A percentile compares a stretch with the other conserved stretches of the same genome.
Evolutionary conservation across 2,329 filamentous ascomycete species (phyloP).

Genomic region (Pseudocercospora eumusae): DNA sequence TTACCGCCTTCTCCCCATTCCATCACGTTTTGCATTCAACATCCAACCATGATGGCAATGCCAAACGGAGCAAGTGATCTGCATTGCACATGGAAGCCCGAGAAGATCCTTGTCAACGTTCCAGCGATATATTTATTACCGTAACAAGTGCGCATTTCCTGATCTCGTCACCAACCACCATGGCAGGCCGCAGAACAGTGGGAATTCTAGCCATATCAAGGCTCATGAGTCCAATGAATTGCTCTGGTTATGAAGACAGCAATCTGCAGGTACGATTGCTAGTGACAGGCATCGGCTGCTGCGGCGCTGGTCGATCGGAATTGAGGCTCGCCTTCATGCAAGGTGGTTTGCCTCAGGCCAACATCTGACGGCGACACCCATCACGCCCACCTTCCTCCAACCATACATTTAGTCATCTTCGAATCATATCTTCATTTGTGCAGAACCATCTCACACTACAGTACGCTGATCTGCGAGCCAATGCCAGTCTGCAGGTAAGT

Average conservation of each 20-base stretch:
- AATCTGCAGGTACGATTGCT: background rate
- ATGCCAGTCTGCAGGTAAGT: conserved; percentile 10
- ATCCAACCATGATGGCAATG: conserved; percentile 1
- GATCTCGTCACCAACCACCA: background rate
- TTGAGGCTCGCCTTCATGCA: background rate
- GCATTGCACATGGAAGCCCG: conserved; percentile 1
- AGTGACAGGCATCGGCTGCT: background rate
- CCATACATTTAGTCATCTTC: background rate
- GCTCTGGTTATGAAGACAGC: background rate
- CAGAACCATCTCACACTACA: background rate
- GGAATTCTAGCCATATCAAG: background rate
- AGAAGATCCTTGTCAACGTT: background rate
- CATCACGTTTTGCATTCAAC: background rate
- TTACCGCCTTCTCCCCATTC: conserved; percentile 3
- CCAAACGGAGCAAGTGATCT: background rate
- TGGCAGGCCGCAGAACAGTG: background rate
- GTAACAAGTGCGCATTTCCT: background rate
- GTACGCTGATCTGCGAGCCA: conserved; percentile 6
- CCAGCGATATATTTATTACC: background rate
- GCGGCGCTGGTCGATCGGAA: background rate
- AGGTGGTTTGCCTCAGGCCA: background rate
- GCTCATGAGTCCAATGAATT: background rate
- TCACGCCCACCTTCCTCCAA: background rate
- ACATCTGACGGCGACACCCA: background rate
- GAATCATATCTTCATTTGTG: background rate